Percentiles rank a stretch among this genome's conserved stretches.
Conservation (phyloP, 2,329 filamentous ascomycete species). For the Thelonectria discophora region DNA sequence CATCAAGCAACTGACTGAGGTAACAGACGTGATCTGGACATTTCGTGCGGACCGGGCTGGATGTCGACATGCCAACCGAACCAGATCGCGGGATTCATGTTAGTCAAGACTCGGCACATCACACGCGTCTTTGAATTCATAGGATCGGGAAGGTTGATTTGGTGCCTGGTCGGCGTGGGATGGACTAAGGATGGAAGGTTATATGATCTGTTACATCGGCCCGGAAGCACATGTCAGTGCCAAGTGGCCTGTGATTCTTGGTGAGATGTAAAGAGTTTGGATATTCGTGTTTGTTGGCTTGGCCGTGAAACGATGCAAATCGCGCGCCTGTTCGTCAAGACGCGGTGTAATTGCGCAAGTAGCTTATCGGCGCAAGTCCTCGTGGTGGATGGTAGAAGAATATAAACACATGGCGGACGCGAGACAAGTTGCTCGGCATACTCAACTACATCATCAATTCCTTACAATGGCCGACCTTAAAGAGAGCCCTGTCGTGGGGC, state of each 20-base stretch:
- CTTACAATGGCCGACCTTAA: constrained; percentile 31
- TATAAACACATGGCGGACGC: not conserved
- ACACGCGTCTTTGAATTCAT: not conserved
- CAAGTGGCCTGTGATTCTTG: not conserved
- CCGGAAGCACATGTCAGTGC: not conserved
- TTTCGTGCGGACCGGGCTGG: constrained; percentile 20
- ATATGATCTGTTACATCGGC: constrained; percentile 1
- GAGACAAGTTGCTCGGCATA: not conserved
- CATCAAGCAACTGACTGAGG: constrained; percentile 1
- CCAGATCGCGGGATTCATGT: constrained; percentile 4
- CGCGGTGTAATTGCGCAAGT: constrained; percentile 12
- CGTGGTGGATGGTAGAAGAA: too few relatives aligned
- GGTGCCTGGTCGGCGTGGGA: not conserved
- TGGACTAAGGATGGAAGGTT: not conserved
- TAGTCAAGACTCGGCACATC: constrained; percentile 5
- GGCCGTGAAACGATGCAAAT: not conserved
- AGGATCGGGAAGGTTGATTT: constrained; percentile 16
- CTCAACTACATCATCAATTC: not conserved
- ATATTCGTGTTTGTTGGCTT: not conserved
- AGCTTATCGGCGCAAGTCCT: not conserved
- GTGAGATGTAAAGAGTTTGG: not conserved
- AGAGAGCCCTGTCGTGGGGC: constrained; percentile 1
- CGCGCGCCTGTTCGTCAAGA: constrained; percentile 8
- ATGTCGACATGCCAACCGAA: constrained; percentile 25
- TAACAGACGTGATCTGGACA: constrained; percentile 6